Conservation (phyloP, 768 basidiomycete genomes). For the Boletus patriciae region DNA sequence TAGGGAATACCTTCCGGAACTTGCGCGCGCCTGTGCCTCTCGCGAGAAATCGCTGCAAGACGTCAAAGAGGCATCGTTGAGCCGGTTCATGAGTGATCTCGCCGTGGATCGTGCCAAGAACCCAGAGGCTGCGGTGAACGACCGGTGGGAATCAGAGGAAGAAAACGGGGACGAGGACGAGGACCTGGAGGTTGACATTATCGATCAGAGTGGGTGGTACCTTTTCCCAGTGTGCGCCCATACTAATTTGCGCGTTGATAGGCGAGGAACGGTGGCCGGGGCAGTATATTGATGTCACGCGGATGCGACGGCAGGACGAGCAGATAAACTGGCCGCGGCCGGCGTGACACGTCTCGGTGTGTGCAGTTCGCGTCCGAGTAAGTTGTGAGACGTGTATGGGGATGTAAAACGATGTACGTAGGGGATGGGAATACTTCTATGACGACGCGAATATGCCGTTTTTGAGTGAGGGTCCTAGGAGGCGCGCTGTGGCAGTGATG, state of each 20-base stretch:
- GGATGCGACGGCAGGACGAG: constrained; percentile 54
- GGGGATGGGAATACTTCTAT: constrained; percentile 16
- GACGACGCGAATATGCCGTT: constrained; percentile 13
- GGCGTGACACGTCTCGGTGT: constrained; percentile 35
- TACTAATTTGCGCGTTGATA: constrained; percentile 28
- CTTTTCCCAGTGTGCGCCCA: not conserved
- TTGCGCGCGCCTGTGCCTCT: constrained; percentile 64
- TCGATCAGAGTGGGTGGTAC: constrained; percentile 66
- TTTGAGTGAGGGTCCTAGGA: not conserved
- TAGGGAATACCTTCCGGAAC: constrained; percentile 92
- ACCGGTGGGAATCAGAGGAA: constrained; percentile 62
- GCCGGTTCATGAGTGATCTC: constrained; percentile 76
- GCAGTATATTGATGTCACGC: constrained; percentile 74
- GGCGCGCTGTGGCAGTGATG: constrained; percentile 13
- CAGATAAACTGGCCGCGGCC: constrained; percentile 74
- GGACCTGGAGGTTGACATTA: constrained; percentile 52
- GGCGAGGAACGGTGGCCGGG: constrained; percentile 71
- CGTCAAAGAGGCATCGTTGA: constrained; percentile 74
- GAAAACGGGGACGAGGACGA: constrained; percentile 54
- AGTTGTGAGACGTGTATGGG: not conserved
- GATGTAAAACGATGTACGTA: constrained; percentile 2
- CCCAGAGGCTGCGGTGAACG: constrained; percentile 53
- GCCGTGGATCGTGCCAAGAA: constrained; percentile 67
- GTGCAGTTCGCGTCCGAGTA: not conserved
- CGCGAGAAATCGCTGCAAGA: constrained; percentile 65